Evolutionary conservation across 306 rosid genomes (phyloP), one percentile per base, ranked within the genome.

Genomic region (Malus asiatica): DNA sequence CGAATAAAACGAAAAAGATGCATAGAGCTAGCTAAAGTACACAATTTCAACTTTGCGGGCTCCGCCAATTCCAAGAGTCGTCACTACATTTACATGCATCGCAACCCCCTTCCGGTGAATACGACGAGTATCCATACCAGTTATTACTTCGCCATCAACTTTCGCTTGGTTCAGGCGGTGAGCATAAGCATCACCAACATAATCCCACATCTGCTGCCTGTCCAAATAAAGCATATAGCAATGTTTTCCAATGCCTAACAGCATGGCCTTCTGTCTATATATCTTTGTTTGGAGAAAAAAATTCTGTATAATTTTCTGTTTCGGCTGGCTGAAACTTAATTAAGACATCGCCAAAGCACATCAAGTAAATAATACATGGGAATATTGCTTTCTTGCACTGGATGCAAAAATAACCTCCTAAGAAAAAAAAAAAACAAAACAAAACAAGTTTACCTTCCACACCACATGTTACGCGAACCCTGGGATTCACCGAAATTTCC

Each of bases 161-260:
- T 88, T 92, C 35, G 97, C 88, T 75, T 95, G 97, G 81, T 92
- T 95, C 81, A 90, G 86, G 30, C 98, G 90, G 60, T 92, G 97
- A 76, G 90, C 98, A 64, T 89, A 95, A 74, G 59, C 85, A 78
- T 90, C 97, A 68, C 97, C 97, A 73, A 89, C 93, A 68, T 95
- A 95, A 87, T 92, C 97, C 97, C 97, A 92, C 81, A 95, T 95
- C 91, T 90, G 97, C 73, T 92, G 97, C 52, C 88, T 90, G 81
- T 72, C 88, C 73, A 88, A 84, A 78, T 95, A 92, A 84, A 95
- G 98, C 79, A 97, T 86, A 84, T 92, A 95, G 87, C 98, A 89
- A 71, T 90, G 98, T 73, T 90, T 87, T 82, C 90, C 90, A 90
- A 79, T 90, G 98, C 82, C 77, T 86, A 71, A 90, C 84, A 72